A percentile compares a stretch with the other conserved stretches of the same genome.
Evolutionary conservation across 257 asterid species (phyloP).

Genomic region (Fraxinus quadrangulata): DNA sequence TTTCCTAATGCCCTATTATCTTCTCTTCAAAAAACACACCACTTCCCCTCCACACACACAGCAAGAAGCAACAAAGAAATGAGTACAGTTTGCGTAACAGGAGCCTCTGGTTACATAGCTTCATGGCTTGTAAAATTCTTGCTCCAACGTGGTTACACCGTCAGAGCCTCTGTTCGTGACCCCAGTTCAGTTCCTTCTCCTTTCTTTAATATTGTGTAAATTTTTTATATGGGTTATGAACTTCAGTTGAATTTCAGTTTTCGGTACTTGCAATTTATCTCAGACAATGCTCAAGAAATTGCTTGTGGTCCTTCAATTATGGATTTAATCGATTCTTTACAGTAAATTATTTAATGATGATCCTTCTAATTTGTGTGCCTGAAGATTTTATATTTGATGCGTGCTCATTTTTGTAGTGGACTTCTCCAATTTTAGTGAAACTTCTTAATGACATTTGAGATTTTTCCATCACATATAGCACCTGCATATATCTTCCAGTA

Average conservation of each 20-base stretch:
- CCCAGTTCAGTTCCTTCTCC: constrained; percentile 15
- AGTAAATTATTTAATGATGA: too few species aligned
- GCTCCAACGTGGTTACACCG: constrained; percentile 42
- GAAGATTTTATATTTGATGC: not conserved
- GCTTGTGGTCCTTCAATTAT: not conserved
- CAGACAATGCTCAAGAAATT: not conserved
- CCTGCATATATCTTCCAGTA: too few species aligned
- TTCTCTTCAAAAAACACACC: not conserved
- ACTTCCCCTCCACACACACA: not conserved
- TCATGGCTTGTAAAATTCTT: constrained; percentile 46
- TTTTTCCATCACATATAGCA: not conserved
- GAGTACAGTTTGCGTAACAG: constrained; percentile 43
- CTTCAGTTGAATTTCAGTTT: not conserved
- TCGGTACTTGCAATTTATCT: not conserved
- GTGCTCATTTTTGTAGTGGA: not conserved
- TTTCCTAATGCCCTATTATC: not conserved
- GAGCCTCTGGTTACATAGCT: constrained; percentile 47
- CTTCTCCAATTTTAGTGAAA: not conserved
- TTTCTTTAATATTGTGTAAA: not conserved
- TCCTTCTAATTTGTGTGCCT: not conserved
- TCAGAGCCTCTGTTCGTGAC: constrained; percentile 45
- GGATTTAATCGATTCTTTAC: too few species aligned
- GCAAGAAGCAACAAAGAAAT: constrained; percentile 1
- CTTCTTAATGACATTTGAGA: not conserved
- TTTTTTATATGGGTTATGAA: not conserved